A percentile compares a stretch with the other conserved stretches of the same genome.
phyloP scores from a whole-genome alignment of 2,329 filamentous ascomycete species.

The Onygenales sp. region DNA sequence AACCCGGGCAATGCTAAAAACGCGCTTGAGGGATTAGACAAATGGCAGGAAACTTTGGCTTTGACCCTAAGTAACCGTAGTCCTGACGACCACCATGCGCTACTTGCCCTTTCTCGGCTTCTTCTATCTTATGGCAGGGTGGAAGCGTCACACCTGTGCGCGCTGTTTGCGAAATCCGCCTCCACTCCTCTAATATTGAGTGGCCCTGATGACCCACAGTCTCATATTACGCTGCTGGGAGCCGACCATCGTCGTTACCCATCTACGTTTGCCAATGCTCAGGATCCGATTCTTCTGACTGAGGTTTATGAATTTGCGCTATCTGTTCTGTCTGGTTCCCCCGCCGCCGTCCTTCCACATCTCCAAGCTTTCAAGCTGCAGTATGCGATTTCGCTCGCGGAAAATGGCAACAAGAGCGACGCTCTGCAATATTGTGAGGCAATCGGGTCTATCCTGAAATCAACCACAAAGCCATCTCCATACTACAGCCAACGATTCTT shows the following conservation, averaged over 20 bases:
- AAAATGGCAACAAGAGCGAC: constrained; percentile 71
- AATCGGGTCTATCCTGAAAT: constrained; percentile 64
- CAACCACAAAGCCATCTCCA: constrained; percentile 72
- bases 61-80: constrained; percentile 85
- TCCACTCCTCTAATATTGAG: constrained; percentile 55
- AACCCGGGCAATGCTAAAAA: constrained; percentile 56
- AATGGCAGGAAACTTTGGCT: constrained; percentile 84
- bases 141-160: constrained; percentile 91
- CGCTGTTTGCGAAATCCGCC: constrained; percentile 64
- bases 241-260: constrained; percentile 67
- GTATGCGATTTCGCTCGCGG: constrained; percentile 74
- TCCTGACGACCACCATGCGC: constrained; percentile 63
- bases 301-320: constrained; percentile 91
- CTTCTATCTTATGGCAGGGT: constrained; percentile 76
- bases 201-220: constrained; percentile 70
- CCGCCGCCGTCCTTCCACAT: constrained; percentile 60
- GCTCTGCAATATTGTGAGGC: constrained; percentile 87
- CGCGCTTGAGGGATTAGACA: constrained; percentile 74
- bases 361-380: constrained; percentile 85
- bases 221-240: constrained; percentile 74
- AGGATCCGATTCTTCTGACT: constrained; percentile 83
- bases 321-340: constrained; percentile 55
- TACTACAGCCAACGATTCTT: constrained; percentile 76
- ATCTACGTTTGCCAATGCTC: constrained; percentile 65
- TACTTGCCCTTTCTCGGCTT: constrained; percentile 72